Percentiles rank a stretch among this genome's conserved stretches.
Conservation (phyloP, 2,329 filamentous ascomycete species). For the Metarhizium anisopliae region DNA sequence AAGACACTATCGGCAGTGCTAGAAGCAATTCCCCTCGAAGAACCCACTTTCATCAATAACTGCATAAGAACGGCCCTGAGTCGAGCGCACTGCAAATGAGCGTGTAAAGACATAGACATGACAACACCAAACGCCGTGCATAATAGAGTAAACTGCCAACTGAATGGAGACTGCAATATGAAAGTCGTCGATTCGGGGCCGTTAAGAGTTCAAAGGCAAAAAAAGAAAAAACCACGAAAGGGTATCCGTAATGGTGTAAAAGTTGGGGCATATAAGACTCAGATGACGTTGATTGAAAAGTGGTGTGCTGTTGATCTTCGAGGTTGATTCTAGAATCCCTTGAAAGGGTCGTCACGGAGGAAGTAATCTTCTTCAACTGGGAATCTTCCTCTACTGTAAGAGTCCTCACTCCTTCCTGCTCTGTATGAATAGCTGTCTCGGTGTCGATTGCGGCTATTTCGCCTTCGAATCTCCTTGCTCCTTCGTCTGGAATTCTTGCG, state of each 20-base stretch:
- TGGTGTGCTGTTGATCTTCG: constrained; percentile 2
- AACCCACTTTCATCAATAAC: too few species aligned
- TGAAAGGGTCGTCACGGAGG: constrained; percentile 50
- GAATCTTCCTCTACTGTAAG: constrained; percentile 35
- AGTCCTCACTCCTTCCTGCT: constrained; percentile 35
- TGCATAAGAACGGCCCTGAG: too few species aligned
- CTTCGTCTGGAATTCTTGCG: constrained; percentile 37
- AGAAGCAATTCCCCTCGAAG: background rate
- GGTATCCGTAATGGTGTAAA: constrained; percentile 10
- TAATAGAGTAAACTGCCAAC: background rate
- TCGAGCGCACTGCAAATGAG: too few species aligned
- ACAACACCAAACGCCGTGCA: background rate
- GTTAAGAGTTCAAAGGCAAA: constrained; percentile 1
- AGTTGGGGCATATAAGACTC: background rate
- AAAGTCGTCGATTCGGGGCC: background rate
- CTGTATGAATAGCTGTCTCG: constrained; percentile 42
- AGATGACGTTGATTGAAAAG: background rate
- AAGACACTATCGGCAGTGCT: background rate
- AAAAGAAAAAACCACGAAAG: background rate
- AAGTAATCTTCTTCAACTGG: constrained; percentile 46
- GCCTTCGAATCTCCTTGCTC: constrained; percentile 46
- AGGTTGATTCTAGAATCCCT: constrained; percentile 39
- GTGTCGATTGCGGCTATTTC: constrained; percentile 43
- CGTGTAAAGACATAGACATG: too few species aligned
- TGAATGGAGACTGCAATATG: background rate